A percentile compares a stretch with the other conserved stretches of the same genome.
Conservation (phyloP, 805 yeast genomes). For the Cyberlindnera japonica region DNA sequence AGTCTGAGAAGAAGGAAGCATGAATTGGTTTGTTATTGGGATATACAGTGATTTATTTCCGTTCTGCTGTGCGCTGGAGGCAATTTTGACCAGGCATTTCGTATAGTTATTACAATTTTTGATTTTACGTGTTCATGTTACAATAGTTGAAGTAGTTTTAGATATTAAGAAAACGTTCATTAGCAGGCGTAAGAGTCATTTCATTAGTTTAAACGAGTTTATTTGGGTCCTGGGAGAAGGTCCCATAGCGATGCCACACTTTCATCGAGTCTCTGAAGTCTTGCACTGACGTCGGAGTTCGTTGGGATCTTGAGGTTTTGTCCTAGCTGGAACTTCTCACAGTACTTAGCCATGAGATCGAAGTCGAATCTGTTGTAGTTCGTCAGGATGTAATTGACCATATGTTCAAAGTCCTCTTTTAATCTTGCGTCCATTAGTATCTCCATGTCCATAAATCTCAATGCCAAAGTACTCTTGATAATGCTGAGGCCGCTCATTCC, state of each 20-base stretch:
- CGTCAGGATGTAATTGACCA: slow-evolving; percentile 5
- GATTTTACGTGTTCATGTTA: too few species aligned
- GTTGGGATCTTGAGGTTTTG: neutral
- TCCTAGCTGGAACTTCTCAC: slow-evolving; percentile 1
- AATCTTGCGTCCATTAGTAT: neutral
- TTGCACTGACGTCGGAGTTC: slow-evolving; percentile 1
- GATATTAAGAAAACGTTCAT: too few species aligned
- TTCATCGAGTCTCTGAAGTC: too few species aligned
- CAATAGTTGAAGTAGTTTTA: too few species aligned
- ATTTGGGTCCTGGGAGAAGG: too few species aligned
- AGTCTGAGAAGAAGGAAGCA: slow-evolving; percentile 14
- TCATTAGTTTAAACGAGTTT: too few species aligned
- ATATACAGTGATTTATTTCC: too few species aligned
- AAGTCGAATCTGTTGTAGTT: neutral
- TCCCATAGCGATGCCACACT: too few species aligned
- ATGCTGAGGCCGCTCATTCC: slow-evolving; percentile 1
- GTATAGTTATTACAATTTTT: too few species aligned
- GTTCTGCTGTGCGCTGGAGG: too few species aligned
- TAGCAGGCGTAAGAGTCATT: too few species aligned
- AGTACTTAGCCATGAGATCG: neutral
- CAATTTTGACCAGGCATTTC: too few species aligned
- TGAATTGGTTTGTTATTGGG: neutral
- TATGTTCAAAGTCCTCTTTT: neutral
- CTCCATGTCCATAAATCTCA: slow-evolving; percentile 4
- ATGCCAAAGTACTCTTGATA: neutral